Evolutionary conservation across 352 stramenopile species (phyloP).

Genomic region (Globisporangium cylindrosporum): DNA sequence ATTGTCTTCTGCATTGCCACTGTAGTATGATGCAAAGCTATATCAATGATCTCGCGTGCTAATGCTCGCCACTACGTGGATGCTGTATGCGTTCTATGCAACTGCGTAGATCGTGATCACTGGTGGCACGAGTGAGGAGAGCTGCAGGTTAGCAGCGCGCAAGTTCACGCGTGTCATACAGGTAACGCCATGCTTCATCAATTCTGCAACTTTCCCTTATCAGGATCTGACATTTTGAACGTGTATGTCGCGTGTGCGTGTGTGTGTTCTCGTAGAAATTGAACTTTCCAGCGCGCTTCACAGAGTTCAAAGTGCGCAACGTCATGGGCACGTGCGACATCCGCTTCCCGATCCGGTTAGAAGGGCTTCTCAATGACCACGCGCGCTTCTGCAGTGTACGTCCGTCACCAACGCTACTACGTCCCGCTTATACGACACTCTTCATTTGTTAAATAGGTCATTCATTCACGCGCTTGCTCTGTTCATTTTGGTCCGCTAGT

Average conservation of each 20-base stretch:
- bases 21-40: not conserved
- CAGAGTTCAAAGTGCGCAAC: slow-evolving; percentile 95
- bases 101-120: slow-evolving; percentile 76
- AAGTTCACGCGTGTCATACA: slow-evolving; percentile 88
- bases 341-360: slow-evolving; percentile 97
- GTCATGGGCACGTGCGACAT: slow-evolving; percentile 98
- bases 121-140: slow-evolving; percentile 79
- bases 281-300: slow-evolving; percentile 83
- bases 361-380: slow-evolving; percentile 97
- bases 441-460: not conserved
- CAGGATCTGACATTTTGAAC: not conserved
- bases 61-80: not conserved
- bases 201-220: not conserved
- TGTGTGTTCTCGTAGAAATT: slow-evolving; percentile 58
- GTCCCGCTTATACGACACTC: not conserved
- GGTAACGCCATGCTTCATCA: slow-evolving; percentile 24
- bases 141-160: slow-evolving; percentile 73
- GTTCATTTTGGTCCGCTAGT: slow-evolving; percentile 37
- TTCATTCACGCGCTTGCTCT: not conserved
- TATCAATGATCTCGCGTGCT: not conserved
- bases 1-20: not conserved
- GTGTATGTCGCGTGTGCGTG: not conserved
- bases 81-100: not conserved
- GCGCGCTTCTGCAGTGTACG: slow-evolving; percentile 92
- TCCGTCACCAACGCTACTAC: slow-evolving; percentile 22